These are phyloP conservation scores for Balakata baccata DNA, from an alignment of 345 rosid species.

Conservation along the genomic window DNA sequence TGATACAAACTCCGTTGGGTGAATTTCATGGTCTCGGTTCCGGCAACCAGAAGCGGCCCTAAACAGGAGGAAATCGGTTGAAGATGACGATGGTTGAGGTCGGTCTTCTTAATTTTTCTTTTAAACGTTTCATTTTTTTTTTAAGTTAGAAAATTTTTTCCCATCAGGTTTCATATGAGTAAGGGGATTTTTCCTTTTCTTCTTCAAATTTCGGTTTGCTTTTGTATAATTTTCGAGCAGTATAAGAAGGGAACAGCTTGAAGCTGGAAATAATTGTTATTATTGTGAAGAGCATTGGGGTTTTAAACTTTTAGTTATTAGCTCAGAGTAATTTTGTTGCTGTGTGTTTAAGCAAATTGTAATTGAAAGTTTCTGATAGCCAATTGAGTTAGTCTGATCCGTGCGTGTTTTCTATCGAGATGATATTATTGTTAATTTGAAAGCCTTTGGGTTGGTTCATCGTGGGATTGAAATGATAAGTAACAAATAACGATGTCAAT, in stretches of 20 bases:
- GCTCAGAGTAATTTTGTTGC: background rate
- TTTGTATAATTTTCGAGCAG: background rate
- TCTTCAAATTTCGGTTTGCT: background rate
- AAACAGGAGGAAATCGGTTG: background rate
- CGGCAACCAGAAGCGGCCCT: background rate
- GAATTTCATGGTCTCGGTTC: background rate
- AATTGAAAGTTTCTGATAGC: background rate
- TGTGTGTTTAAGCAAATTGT: background rate
- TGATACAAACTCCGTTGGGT: background rate
- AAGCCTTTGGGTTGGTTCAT: background rate
- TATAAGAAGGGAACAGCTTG: background rate
- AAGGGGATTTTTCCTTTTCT: background rate
- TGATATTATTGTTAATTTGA: background rate
- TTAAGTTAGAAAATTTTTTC: background rate
- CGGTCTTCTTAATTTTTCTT: background rate
- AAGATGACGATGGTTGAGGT: conserved; percentile 23
- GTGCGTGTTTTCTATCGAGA: conserved; percentile 1
- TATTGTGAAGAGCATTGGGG: background rate
- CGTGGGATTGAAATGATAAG: background rate
- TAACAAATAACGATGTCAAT: background rate
- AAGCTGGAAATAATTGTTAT: background rate
- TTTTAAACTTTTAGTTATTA: background rate
- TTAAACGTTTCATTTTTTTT: background rate
- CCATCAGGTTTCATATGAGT: background rate
- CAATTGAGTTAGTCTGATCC: background rate